Evolutionary conservation across 768 basidiomycete species (phyloP).

Genomic region (Leccinum disarticulatum): DNA sequence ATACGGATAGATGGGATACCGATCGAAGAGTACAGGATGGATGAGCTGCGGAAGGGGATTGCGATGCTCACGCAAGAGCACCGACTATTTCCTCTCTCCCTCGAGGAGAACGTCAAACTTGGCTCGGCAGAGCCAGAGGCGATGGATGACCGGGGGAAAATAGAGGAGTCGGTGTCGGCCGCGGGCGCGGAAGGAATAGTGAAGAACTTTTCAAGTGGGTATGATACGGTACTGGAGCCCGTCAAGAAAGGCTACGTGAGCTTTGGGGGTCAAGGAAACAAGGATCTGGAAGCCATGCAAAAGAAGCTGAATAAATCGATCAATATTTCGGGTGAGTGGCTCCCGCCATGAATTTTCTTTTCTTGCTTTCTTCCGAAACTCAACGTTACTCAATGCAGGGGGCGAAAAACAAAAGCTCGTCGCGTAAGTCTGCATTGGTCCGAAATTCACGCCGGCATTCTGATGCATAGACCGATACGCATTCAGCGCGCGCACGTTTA

Average conservation of each 20-base stretch:
- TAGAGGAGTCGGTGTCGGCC: slow-evolving; percentile 23
- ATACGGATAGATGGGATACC: slow-evolving; percentile 41
- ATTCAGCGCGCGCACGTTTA: slow-evolving; percentile 40
- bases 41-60: slow-evolving; percentile 37
- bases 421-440: slow-evolving; percentile 9
- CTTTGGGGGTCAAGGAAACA: slow-evolving; percentile 15
- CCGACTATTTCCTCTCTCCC: slow-evolving; percentile 36
- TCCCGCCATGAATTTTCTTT: not conserved
- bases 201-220: slow-evolving; percentile 35
- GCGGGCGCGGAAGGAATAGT: slow-evolving; percentile 44
- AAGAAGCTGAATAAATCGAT: slow-evolving; percentile 20
- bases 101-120: slow-evolving; percentile 42
- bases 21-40: slow-evolving; percentile 32
- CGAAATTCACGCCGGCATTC: not conserved
- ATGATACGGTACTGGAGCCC: slow-evolving; percentile 40
- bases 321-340: slow-evolving; percentile 26
- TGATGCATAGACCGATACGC: not conserved
- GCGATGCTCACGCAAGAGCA: slow-evolving; percentile 45
- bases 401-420: slow-evolving; percentile 36
- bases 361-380: not conserved
- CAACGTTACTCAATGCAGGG: slow-evolving; percentile 6
- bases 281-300: slow-evolving; percentile 14
- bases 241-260: slow-evolving; percentile 30
- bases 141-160: no score
- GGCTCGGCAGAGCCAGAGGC: slow-evolving; percentile 23